Percentiles rank a stretch among this genome's conserved stretches.
phyloP scores from a whole-genome alignment of 139 green algal genomes.

The Helicosporidium sp. region DNA sequence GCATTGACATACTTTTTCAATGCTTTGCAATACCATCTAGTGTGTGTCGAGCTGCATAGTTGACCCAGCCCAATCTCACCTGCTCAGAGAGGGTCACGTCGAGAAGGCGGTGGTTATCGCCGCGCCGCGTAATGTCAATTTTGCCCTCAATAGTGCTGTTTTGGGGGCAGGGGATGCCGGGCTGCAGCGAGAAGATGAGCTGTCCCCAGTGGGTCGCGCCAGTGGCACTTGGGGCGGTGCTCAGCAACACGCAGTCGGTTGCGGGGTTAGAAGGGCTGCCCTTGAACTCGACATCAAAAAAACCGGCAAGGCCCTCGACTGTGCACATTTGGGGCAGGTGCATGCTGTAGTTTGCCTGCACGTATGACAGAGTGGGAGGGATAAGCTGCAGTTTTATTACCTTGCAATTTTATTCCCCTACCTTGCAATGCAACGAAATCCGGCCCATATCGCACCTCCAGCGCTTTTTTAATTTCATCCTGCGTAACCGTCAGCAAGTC shows the following conservation, averaged over 20 bases:
- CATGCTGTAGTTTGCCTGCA: constrained; percentile 29
- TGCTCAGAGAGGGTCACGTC: constrained; percentile 21
- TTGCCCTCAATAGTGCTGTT: constrained; percentile 30
- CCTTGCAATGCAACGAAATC: too few species aligned
- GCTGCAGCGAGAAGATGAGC: constrained; percentile 61
- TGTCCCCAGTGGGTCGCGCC: constrained; percentile 88
- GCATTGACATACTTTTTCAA: too few species aligned
- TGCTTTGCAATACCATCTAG: too few species aligned
- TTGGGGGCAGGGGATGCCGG: constrained; percentile 36
- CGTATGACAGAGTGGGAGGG: too few species aligned
- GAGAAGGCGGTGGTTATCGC: constrained; percentile 76
- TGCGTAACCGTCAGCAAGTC: constrained; percentile 65
- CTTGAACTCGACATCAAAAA: constrained; percentile 70
- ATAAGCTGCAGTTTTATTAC: too few species aligned
- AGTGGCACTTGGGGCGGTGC: constrained; percentile 64
- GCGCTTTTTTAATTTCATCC: constrained; percentile 52
- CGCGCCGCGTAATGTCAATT: constrained; percentile 39
- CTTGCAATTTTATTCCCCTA: too few species aligned
- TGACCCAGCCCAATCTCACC: too few species aligned
- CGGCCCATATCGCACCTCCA: too few species aligned
- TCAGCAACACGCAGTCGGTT: constrained; percentile 44
- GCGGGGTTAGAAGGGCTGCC: constrained; percentile 44
- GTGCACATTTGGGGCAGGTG: constrained; percentile 36
- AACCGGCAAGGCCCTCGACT: constrained; percentile 66
- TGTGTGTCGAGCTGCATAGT: too few species aligned